Conservation (phyloP, 208 protist genomes). For the Crithidia acanthocephali region DNA sequence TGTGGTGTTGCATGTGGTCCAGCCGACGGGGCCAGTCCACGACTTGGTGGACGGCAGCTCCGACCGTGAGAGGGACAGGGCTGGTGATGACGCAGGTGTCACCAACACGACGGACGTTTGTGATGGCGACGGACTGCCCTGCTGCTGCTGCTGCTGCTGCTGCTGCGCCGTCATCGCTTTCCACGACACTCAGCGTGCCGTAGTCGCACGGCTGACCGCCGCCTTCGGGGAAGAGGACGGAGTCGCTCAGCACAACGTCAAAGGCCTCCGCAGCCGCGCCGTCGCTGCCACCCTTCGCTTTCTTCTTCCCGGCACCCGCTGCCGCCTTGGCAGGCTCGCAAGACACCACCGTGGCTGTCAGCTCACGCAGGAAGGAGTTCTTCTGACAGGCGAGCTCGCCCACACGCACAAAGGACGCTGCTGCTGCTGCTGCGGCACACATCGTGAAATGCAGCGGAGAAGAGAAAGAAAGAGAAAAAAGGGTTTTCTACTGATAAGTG, state of each 20-base stretch:
- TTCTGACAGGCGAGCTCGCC: slow-evolving; percentile 81
- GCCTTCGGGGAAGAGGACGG: slow-evolving; percentile 89
- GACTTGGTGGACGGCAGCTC: slow-evolving; percentile 52
- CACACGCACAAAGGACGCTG: slow-evolving; percentile 39
- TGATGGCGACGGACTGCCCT: slow-evolving; percentile 29
- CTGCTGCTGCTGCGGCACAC: neutral
- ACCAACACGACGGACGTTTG: slow-evolving; percentile 53
- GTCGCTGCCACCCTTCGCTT: slow-evolving; percentile 28
- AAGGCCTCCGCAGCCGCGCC: slow-evolving; percentile 31
- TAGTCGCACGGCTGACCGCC: slow-evolving; percentile 90
- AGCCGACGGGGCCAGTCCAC: slow-evolving; percentile 83
- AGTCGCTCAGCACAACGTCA: slow-evolving; percentile 77
- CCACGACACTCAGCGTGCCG: slow-evolving; percentile 44
- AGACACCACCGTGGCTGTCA: slow-evolving; percentile 66
- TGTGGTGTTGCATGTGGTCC: slow-evolving; percentile 95
- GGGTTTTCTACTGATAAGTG: too few relatives aligned
- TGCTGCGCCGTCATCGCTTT: neutral
- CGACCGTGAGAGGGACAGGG: slow-evolving; percentile 41
- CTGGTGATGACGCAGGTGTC: slow-evolving; percentile 67
- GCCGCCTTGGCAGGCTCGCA: slow-evolving; percentile 40
- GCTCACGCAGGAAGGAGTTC: slow-evolving; percentile 65
- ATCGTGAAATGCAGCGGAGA: too few relatives aligned
- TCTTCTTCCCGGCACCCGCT: slow-evolving; percentile 32
- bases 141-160: neutral
- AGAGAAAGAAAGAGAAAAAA: too few relatives aligned